Conservation (phyloP, 768 basidiomycete genomes). For the Sarcodon sp. region DNA sequence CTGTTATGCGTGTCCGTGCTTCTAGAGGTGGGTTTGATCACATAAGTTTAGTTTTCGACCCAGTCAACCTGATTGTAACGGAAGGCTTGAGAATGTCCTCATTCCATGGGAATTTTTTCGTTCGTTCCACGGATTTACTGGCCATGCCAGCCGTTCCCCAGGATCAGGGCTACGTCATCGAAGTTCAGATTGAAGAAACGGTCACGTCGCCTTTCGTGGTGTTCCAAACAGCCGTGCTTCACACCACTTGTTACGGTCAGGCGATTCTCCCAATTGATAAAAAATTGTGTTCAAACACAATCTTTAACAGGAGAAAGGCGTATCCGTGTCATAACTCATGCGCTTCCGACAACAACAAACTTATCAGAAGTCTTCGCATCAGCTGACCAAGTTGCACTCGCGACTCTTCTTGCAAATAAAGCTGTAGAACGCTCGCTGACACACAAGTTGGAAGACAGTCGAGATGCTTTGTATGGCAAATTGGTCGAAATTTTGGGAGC, state of each 20-base stretch:
- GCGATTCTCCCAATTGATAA: neutral
- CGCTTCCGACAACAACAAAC: slow-evolving; percentile 44
- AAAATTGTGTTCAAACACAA: neutral
- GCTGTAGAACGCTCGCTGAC: slow-evolving; percentile 43
- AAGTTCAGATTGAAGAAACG: slow-evolving; percentile 91
- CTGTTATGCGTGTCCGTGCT: slow-evolving; percentile 96
- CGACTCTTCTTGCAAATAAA: slow-evolving; percentile 43
- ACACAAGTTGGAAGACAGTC: slow-evolving; percentile 42
- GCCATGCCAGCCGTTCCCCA: slow-evolving; percentile 96
- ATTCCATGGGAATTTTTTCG: slow-evolving; percentile 99
- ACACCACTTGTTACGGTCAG: slow-evolving; percentile 84
- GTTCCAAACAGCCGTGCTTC: slow-evolving; percentile 87
- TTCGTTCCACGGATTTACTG: slow-evolving; percentile 90
- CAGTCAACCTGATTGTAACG: neutral
- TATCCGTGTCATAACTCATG: slow-evolving; percentile 47
- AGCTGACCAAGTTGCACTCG: slow-evolving; percentile 42
- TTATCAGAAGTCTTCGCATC: slow-evolving; percentile 43
- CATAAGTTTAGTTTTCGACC: slow-evolving; percentile 1
- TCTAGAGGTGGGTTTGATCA: slow-evolving; percentile 54
- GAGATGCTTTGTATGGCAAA: slow-evolving; percentile 43
- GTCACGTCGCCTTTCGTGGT: slow-evolving; percentile 86
- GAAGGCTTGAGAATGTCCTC: slow-evolving; percentile 87
- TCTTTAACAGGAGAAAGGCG: slow-evolving; percentile 30
- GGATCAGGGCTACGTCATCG: slow-evolving; percentile 93
- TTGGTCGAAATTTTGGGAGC: slow-evolving; percentile 38